phyloP scores from a whole-genome alignment of 2,329 filamentous ascomycete species.

The Aaosphaeria arxii region DNA sequence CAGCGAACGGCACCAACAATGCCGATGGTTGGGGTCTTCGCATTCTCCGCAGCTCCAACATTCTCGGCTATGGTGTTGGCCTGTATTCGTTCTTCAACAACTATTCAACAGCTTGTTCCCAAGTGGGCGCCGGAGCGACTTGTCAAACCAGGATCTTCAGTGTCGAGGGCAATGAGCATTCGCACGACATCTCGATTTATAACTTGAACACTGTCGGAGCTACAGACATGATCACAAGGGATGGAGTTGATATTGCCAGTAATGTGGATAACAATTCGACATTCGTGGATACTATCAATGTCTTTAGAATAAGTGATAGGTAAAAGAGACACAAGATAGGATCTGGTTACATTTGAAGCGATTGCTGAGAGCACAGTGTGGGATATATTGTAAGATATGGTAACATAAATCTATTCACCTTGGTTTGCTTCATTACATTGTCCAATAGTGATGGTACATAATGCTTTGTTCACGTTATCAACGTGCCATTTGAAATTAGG shows the following conservation, averaged over 20 bases:
- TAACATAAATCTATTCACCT: too few relatives aligned
- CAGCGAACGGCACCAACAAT: slow-evolving; percentile 22
- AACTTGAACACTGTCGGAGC: slow-evolving; percentile 48
- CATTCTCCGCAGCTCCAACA: slow-evolving; percentile 54
- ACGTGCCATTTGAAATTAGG: too few relatives aligned
- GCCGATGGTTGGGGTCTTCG: slow-evolving; percentile 62
- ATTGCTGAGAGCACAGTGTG: too few relatives aligned
- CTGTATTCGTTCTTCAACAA: slow-evolving; percentile 68
- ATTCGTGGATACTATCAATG: slow-evolving; percentile 37
- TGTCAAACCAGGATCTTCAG: slow-evolving; percentile 52
- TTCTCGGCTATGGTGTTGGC: slow-evolving; percentile 60
- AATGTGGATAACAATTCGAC: slow-evolving; percentile 48
- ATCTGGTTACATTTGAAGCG: too few relatives aligned
- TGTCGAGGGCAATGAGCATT: slow-evolving; percentile 39
- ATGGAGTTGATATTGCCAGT: slow-evolving; percentile 43
- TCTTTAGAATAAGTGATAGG: slow-evolving; percentile 21
- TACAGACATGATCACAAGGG: slow-evolving; percentile 45
- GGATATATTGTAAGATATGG: too few relatives aligned
- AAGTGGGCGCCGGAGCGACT: slow-evolving; percentile 20
- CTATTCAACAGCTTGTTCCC: slow-evolving; percentile 46
- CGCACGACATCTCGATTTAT: slow-evolving; percentile 41
- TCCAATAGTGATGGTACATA: too few relatives aligned
- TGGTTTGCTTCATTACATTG: too few relatives aligned
- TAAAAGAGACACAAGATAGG: not conserved
- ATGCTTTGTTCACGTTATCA: too few relatives aligned